A percentile compares a stretch with the other conserved stretches of the same genome.
Conservation (phyloP, 2,329 filamentous ascomycete genomes). For the Pestalotiopsis sp. region DNA sequence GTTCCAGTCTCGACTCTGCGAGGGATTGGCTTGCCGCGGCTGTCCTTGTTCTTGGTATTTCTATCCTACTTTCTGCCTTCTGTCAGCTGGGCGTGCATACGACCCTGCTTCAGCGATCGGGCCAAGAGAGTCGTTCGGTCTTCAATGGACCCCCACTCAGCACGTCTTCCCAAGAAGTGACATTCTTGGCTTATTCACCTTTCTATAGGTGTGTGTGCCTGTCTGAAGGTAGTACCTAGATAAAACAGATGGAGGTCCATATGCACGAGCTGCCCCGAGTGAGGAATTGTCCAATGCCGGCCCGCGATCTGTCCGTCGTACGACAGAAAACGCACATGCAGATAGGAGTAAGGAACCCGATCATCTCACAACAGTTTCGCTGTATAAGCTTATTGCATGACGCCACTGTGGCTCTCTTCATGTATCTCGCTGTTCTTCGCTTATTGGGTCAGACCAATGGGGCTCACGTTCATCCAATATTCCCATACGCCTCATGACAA, state of each 20-base stretch:
- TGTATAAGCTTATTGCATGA: constrained; percentile 7
- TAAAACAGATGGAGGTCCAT: background rate
- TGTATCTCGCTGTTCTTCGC: background rate
- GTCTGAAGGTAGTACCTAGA: background rate
- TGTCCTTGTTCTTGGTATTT: background rate
- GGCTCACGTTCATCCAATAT: constrained; percentile 1
- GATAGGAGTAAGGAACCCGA: background rate
- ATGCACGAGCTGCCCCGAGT: background rate
- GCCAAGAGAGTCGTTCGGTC: too few species aligned
- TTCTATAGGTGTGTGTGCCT: too few species aligned
- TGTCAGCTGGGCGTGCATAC: too few species aligned
- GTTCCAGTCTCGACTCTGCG: background rate
- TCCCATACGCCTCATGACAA: background rate
- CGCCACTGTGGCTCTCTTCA: background rate
- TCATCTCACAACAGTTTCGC: too few species aligned
- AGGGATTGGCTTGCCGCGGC: background rate
- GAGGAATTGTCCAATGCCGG: background rate
- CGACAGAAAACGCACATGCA: background rate
- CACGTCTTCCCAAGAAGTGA: too few species aligned
- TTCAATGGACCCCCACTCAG: too few species aligned
- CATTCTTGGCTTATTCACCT: too few species aligned
- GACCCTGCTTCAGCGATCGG: too few species aligned
- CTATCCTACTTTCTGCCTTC: too few species aligned
- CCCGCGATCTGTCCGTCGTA: background rate
- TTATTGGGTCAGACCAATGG: constrained; percentile 3